Evolutionary conservation across 169 alveolate species (phyloP), one percentile per base, ranked within the genome.

Genomic region (Prorocentrum cordatum): DNA sequence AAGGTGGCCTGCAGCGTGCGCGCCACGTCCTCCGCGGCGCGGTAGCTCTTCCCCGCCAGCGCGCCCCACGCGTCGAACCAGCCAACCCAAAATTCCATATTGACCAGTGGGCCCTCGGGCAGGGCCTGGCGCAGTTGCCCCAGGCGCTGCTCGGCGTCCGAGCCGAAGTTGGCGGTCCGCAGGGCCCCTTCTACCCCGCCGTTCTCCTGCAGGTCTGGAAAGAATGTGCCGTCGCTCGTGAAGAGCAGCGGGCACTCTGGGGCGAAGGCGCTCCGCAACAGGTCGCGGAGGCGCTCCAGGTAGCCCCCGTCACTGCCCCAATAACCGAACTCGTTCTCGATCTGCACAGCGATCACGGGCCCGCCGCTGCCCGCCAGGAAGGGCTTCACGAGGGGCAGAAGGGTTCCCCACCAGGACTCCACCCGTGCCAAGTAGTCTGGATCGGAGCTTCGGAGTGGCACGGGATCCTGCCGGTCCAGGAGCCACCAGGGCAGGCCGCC

Each of bases 21-120:
- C 38, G 89, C 89, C 47, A 80, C 89, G 9, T 80, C 89, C 2
- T 24, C 2, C 1, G 89, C 67, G 58, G 38, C 77, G 10, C 89
- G 89, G 27, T 32, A 80, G 66, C 89, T 80, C 66, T 80, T 80
- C 38, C 89, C 89, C 22, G 75, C 38, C 68, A 61, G 29, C 1
- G 75, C 89, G 12, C 79, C 89, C 89, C 89, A 80, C 36, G 79
- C 77, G 16, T 80, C 89, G 33, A 80, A 80, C 89, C 89, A 80
- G 39, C 89, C 89, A 66, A n/a, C 47, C 75, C 3, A 33, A 16
- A 33, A 62, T 67, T 80, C 89, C 89, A 80, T 80, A 35, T 61
- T 61, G 79, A 66, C 42, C 50, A 80, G 29, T 0, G 89, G 89
- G 27, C 89, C 89, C 6, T 42, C n/a, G 24, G 89, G 79, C 36